Base-by-base conservation (phyloP, 139 green algal species). In the Asterochloris erici region DNA sequence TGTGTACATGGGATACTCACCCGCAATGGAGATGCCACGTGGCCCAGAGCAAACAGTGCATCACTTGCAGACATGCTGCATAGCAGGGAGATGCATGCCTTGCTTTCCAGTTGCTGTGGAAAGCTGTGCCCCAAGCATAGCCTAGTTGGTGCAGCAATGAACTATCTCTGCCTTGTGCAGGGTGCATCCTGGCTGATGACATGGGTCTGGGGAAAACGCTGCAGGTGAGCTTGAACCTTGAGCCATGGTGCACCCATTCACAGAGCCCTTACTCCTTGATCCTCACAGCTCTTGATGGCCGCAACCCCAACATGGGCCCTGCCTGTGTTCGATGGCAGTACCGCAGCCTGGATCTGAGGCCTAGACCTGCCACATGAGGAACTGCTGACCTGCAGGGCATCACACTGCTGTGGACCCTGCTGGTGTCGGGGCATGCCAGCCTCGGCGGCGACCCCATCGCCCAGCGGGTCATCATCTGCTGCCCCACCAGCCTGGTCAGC, bases 131-230 rank as follows among this genome's bases (percentile, higher is more conserved):
- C 38, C 38, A 54, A 54, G 6, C 38, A 54, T 54, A 54, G 38
- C 38, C 38, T 54, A 2, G 4, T 54, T 6, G 4, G 6, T 54
- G 38, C 38, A 54, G 38, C 38, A 54, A 54, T 54, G 38, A 54
- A 54, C 38, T 54, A 6, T 54, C 6, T 6, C 38, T 54, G 38
- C 38, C 38, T 54, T 9, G 12, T 64, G 60, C 79, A 86, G 95
- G 95, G 71, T 98, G 95, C 92, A 98, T 99, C 77, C 89, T 99
- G 38, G 96, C 96, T 1, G 96, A 99, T 84, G 96, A 99, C 91
- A 99, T 99, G 96, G 93, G 92, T n/a, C 78, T 91, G 24, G 83
- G 88, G 27, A 97, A 97, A 85, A 98, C 95, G 10, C 87, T 98
- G n/a, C 94, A 98, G 84, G 91, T 90, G 38, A 54, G 38, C 38